Percentiles rank a stretch among this genome's conserved stretches.
Evolutionary conservation across 2,329 filamentous ascomycete species (phyloP).

Genomic region (Paecilomyces niveus): DNA sequence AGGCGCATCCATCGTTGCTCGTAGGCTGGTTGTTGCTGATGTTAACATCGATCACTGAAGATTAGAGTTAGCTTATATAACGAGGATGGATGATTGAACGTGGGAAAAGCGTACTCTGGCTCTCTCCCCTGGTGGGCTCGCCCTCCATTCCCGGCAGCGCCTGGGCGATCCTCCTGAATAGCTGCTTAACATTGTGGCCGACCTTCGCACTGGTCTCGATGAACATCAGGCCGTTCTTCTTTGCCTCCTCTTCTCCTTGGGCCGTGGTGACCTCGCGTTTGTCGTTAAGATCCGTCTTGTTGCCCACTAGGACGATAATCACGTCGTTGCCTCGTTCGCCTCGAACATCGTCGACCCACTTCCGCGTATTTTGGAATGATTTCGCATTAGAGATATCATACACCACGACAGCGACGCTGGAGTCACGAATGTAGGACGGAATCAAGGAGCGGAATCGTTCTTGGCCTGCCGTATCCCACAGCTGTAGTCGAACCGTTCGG

Average conservation of each 20-base stretch:
- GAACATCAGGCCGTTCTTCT: conserved; percentile 97
- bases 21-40: conserved; percentile 62
- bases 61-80: not conserved
- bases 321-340: conserved; percentile 97
- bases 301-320: conserved; percentile 95
- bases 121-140: conserved; percentile 67
- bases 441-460: conserved; percentile 96
- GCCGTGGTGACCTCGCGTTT: conserved; percentile 95
- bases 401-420: conserved; percentile 93
- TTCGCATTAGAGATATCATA: conserved; percentile 98
- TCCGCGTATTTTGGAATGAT: conserved; percentile 96
- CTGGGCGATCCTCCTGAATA: conserved; percentile 97
- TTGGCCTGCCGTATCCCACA: conserved; percentile 98
- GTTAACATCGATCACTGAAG: conserved; percentile 86
- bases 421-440: conserved; percentile 97
- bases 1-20: conserved; percentile 67
- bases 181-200: conserved; percentile 93
- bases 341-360: conserved; percentile 98
- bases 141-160: conserved; percentile 97
- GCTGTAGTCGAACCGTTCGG: conserved; percentile 89
- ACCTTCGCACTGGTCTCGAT: conserved; percentile 98
- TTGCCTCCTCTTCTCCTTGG: conserved; percentile 95
- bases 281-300: conserved; percentile 98
- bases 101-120: conserved; percentile 62
- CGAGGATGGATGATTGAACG: not conserved